phyloP scores from a whole-genome alignment of 148 eudicot species.

The Amaranthus cruentus region DNA sequence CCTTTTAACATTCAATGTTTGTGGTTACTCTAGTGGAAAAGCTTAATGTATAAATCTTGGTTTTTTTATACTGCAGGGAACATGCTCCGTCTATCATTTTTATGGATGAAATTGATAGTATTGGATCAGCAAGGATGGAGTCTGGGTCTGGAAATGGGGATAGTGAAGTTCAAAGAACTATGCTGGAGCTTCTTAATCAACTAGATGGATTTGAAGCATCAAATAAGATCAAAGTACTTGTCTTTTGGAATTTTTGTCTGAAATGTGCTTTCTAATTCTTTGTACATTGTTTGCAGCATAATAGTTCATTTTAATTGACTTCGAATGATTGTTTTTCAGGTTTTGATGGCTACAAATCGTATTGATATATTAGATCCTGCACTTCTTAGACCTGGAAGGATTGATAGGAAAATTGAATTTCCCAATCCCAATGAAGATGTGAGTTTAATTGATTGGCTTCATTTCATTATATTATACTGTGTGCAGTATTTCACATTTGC shows the following conservation, averaged over 20 bases:
- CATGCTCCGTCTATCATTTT: constrained; percentile 74
- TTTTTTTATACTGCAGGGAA: constrained; percentile 39
- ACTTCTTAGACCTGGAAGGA: constrained; percentile 75
- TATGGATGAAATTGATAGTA: constrained; percentile 75
- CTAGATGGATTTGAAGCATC: constrained; percentile 77
- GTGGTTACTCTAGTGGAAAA: neutral
- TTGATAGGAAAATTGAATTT: constrained; percentile 71
- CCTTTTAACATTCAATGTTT: neutral
- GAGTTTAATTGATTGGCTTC: constrained; percentile 10
- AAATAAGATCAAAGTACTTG: constrained; percentile 53
- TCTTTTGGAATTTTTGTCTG: neutral
- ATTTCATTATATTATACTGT: neutral
- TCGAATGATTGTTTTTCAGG: constrained; percentile 25
- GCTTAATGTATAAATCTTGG: neutral
- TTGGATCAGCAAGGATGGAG: constrained; percentile 73
- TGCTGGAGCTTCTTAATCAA: constrained; percentile 75
- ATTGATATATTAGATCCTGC: constrained; percentile 72
- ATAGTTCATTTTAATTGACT: neutral
- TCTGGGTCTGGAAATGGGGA: constrained; percentile 76
- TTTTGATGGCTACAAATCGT: constrained; percentile 68
- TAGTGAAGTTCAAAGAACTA: constrained; percentile 76
- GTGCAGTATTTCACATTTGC: neutral
- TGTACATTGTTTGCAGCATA: constrained; percentile 3
- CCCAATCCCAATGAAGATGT: constrained; percentile 76
- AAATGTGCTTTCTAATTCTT: neutral